Conservation (phyloP, 768 basidiomycete genomes). For the Neoboletus magnificus region DNA sequence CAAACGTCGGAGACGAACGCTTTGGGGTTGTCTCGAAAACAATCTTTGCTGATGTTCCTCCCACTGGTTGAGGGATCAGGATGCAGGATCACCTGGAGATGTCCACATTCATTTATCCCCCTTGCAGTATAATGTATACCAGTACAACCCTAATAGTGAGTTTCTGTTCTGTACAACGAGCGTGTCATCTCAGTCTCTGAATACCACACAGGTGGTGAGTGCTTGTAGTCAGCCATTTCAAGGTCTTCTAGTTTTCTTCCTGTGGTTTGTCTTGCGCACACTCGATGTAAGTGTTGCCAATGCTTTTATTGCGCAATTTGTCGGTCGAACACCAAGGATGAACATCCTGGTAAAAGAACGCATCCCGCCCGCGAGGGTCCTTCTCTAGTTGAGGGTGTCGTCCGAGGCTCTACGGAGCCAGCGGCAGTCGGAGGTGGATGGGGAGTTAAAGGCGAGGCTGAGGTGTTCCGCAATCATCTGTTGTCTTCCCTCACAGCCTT, state of each 20-base stretch:
- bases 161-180: background rate
- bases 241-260: background rate
- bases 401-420: conserved; percentile 26
- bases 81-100: conserved; percentile 92
- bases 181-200: background rate
- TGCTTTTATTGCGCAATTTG: conserved; percentile 7
- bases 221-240: background rate
- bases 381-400: conserved; percentile 30
- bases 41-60: conserved; percentile 89
- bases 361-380: conserved; percentile 54
- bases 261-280: background rate
- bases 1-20: conserved; percentile 73
- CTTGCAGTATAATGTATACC: conserved; percentile 4
- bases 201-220: background rate
- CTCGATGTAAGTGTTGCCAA: conserved; percentile 30
- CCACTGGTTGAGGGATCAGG: conserved; percentile 86
- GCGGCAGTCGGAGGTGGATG: conserved; percentile 63
- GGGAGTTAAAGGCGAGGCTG: conserved; percentile 89
- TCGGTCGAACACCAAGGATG: conserved; percentile 54
- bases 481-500: background rate
- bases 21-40: conserved; percentile 70
- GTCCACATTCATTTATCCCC: conserved; percentile 40
- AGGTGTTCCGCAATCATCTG: conserved; percentile 35
- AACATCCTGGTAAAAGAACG: conserved; percentile 88
- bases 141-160: conserved; percentile 7